A percentile compares a stretch with the other conserved stretches of the same genome.
Conservation (phyloP, 371 early-diverging fungal genomes). For the Agmasoma carcini region DNA sequence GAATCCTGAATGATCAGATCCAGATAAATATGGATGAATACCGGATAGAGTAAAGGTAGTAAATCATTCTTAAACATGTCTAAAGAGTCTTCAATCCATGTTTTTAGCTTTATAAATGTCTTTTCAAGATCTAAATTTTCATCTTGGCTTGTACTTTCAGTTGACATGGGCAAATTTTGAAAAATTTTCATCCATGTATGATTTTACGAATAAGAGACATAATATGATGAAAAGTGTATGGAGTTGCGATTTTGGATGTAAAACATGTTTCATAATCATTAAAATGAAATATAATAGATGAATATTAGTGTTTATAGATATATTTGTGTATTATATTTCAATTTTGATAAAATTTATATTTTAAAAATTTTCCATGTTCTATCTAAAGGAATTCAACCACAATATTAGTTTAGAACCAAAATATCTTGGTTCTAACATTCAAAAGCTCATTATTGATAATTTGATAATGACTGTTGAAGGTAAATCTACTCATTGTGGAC, state of each 20-base stretch:
- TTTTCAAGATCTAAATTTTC: conserved; percentile 17
- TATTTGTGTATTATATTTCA: conserved; percentile 2
- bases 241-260: no score
- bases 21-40: conserved; percentile 79
- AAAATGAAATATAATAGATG: no score
- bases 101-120: conserved; percentile 61
- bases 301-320: no score
- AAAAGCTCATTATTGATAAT: conserved; percentile 41
- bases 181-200: no score
- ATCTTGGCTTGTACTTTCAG: no score
- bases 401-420: conserved; percentile 45
- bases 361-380: conserved; percentile 47
- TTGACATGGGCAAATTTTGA: no score
- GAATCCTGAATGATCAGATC: conserved; percentile 59
- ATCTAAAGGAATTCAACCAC: conserved; percentile 43
- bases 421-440: conserved; percentile 45
- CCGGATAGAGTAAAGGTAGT: conserved; percentile 67
- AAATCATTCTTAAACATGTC: conserved; percentile 65
- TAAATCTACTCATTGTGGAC: conserved; percentile 48
- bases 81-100: conserved; percentile 81
- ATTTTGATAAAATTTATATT: no score
- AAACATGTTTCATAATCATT: no score
- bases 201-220: no score
- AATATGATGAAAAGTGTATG: no score
- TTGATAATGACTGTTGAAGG: conserved; percentile 50